Base-by-base conservation (phyloP, 2,329 filamentous ascomycete genomes). In the Periglandula ipomoeae region DNA sequence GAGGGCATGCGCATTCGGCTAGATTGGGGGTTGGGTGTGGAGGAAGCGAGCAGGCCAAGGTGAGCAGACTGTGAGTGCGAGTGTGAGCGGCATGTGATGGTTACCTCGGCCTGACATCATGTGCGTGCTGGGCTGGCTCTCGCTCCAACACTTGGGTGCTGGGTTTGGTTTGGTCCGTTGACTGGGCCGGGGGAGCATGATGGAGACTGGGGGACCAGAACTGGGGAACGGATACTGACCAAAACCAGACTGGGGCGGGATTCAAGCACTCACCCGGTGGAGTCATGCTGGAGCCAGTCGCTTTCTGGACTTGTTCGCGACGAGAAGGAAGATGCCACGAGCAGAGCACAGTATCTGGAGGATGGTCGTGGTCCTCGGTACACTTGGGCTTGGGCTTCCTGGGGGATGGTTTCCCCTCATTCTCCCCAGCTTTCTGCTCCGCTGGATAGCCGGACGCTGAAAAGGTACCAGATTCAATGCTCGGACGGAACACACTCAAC, bases 91-190 rank as follows among this genome's bases (percentile, higher is more conserved):
- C 48, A 50, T 50, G 48, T 50, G 48, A 50, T 20, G 44, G 42
- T 32, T 37, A 23, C 48, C 48, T 46, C 44, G 48, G 48, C 48
- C 44, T 50, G 39, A 47, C 44, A 47, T 50, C 48, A 50, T 46
- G 47, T 48, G 40, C 30, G 42, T 32, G 24, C 35, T 3, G 35
- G n/a, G 17, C 42, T 44, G 42, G 30, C n/a, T n/a, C n/a, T n/a
- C n/a, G n/a, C n/a, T n/a, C n/a, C n/a, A n/a, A n/a, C n/a, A n/a
- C n/a, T 10, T 24, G 20, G 38, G 20, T 11, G 38, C 3, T 10
- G 38, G 35, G 35, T n/a, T n/a, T n/a, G n/a, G n/a, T n/a, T n/a
- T n/a, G n/a, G n/a, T n/a, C n/a, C n/a, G n/a, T n/a, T n/a, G n/a
- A n/a, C n/a, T n/a, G n/a, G n/a, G n/a, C n/a, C n/a, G n/a, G n/a